phyloP scores from a whole-genome alignment of 352 stramenopile genomes.

The Detonula confervacea region DNA sequence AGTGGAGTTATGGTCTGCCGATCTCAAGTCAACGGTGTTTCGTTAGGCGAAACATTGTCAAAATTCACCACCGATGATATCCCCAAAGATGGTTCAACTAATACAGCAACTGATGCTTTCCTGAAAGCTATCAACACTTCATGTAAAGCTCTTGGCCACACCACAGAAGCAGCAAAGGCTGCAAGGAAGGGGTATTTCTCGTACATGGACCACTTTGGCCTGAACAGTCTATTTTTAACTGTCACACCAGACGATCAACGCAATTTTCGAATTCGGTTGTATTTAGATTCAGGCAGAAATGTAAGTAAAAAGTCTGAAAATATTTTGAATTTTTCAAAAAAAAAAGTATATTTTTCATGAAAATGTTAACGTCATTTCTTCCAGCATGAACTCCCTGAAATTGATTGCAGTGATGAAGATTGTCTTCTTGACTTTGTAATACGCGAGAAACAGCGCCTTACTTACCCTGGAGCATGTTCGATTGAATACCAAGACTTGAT shows the following conservation, averaged over 20 bases:
- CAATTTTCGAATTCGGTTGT: too few species aligned
- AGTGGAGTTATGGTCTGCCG: constrained; percentile 18
- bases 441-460: not conserved
- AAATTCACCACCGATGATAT: too few species aligned
- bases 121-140: constrained; percentile 12
- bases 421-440: constrained; percentile 20
- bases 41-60: too few species aligned
- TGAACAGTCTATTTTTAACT: constrained; percentile 13
- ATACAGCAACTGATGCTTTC: not conserved
- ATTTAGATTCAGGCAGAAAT: too few species aligned
- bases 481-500: constrained; percentile 34
- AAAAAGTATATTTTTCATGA: too few species aligned
- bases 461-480: constrained; percentile 41
- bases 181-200: constrained; percentile 6
- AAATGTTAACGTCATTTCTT: too few species aligned
- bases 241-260: too few species aligned
- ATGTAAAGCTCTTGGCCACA: constrained; percentile 13
- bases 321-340: too few species aligned
- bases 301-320: too few species aligned
- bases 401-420: constrained; percentile 2
- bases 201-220: constrained; percentile 12
- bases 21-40: too few species aligned
- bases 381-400: not conserved
- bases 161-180: not conserved
- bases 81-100: too few species aligned